phyloP scores from a whole-genome alignment of 352 stramenopile genomes.

The Pythium periplocum region DNA sequence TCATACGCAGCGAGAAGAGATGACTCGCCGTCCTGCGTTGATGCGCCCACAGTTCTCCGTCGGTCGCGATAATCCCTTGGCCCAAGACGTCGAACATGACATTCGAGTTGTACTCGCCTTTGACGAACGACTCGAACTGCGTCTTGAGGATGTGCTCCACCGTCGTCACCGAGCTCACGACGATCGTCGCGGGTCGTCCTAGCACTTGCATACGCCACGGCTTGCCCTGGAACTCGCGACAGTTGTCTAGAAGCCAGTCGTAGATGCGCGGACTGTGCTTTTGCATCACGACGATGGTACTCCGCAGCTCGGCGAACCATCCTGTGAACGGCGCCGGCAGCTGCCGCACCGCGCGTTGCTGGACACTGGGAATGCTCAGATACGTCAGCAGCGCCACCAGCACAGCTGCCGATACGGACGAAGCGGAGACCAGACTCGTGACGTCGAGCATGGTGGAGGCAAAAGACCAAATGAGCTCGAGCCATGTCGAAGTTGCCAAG shows the following conservation, averaged over 20 bases:
- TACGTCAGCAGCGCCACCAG: no score
- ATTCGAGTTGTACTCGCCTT: slow-evolving; percentile 32
- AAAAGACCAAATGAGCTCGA: no score
- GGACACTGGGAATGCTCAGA: slow-evolving; percentile 7
- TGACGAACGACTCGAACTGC: slow-evolving; percentile 75
- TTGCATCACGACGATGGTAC: no score
- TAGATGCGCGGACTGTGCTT: slow-evolving; percentile 20
- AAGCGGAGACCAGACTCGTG: no score
- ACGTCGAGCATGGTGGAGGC: no score
- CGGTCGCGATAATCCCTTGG: slow-evolving; percentile 67
- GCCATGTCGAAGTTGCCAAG: no score
- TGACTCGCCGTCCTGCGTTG: slow-evolving; percentile 86
- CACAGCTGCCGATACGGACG: no score
- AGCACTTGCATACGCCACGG: slow-evolving; percentile 40
- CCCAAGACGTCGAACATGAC: slow-evolving; percentile 62
- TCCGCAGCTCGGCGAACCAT: no score
- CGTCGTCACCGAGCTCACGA: slow-evolving; percentile 33
- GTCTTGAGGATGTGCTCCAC: slow-evolving; percentile 60
- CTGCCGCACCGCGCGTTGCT: slow-evolving; percentile 15
- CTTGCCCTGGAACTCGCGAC: slow-evolving; percentile 24
- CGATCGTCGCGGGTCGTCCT: slow-evolving; percentile 28
- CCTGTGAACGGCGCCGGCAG: slow-evolving; percentile 3
- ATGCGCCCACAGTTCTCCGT: slow-evolving; percentile 59
- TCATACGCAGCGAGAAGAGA: slow-evolving; percentile 74
- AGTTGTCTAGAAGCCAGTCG: slow-evolving; percentile 62